Conservation (phyloP, 352 stramenopile species). For the Globisporangium alternatum region DNA sequence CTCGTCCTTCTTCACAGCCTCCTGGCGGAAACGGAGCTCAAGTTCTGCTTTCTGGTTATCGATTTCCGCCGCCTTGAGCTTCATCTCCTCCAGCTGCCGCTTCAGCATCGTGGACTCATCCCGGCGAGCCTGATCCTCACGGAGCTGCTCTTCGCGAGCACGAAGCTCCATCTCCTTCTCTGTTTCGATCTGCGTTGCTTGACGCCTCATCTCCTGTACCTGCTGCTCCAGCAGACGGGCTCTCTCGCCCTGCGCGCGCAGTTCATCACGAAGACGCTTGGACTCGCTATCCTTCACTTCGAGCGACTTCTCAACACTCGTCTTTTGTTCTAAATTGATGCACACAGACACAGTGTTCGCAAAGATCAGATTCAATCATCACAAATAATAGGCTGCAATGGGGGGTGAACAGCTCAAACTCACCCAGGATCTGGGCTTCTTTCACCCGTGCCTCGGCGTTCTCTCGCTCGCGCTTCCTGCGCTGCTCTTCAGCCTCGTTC, state of each 20-base stretch:
- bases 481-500: conserved; percentile 53
- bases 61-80: conserved; percentile 28
- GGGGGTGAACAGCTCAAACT: neutral
- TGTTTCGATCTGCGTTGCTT: conserved; percentile 33
- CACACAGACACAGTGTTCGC: neutral
- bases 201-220: conserved; percentile 53
- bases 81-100: conserved; percentile 58
- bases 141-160: conserved; percentile 30
- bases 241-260: conserved; percentile 56
- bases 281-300: conserved; percentile 65
- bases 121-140: conserved; percentile 37
- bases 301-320: conserved; percentile 58
- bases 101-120: conserved; percentile 42
- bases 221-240: conserved; percentile 50
- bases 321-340: conserved; percentile 40
- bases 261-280: conserved; percentile 58
- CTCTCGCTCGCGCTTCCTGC: conserved; percentile 57
- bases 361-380: neutral
- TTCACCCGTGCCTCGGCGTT: conserved; percentile 41
- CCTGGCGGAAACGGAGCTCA: conserved; percentile 28
- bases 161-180: conserved; percentile 45
- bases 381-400: neutral
- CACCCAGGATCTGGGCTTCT: conserved; percentile 63
- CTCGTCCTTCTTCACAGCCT: conserved; percentile 37
- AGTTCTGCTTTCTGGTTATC: conserved; percentile 42